These are phyloP conservation scores for Mucor piriformis DNA, from an alignment of 371 early-diverging fungal genomes.

Conservation along the genomic window DNA sequence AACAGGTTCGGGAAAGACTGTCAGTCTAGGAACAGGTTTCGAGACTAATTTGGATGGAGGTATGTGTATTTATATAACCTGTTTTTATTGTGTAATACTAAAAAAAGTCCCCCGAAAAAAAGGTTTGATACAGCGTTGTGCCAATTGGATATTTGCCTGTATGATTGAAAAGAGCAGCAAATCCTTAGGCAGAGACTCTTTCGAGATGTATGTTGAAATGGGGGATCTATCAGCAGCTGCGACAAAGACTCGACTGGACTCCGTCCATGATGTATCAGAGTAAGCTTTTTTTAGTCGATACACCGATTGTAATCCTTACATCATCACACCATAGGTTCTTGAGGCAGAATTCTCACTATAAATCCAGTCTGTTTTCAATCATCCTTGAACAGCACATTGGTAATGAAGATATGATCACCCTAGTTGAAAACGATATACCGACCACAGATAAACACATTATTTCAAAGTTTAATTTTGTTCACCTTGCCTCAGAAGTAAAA, in stretches of 20 bases:
- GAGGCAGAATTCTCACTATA: slow-evolving; percentile 92
- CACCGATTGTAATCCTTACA: neutral
- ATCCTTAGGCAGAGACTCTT: slow-evolving; percentile 31
- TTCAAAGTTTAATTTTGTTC: slow-evolving; percentile 40
- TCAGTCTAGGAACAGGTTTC: slow-evolving; percentile 90
- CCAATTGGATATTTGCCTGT: slow-evolving; percentile 57
- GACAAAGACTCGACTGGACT: slow-evolving; percentile 75
- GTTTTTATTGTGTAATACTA: neutral
- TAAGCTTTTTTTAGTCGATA: too few species aligned
- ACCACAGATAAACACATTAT: neutral
- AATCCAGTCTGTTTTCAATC: slow-evolving; percentile 93
- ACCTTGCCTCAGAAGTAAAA: slow-evolving; percentile 27
- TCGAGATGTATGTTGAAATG: slow-evolving; percentile 81
- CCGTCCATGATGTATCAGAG: slow-evolving; percentile 72
- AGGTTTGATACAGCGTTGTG: slow-evolving; percentile 85
- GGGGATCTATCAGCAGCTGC: slow-evolving; percentile 76
- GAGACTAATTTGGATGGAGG: slow-evolving; percentile 15
- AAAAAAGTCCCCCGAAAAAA: neutral
- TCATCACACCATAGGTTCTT: neutral
- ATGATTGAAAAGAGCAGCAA: slow-evolving; percentile 25
- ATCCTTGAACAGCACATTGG: slow-evolving; percentile 60
- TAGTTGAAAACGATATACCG: slow-evolving; percentile 2
- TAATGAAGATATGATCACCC: slow-evolving; percentile 15
- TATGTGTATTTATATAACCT: neutral
- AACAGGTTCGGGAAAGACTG: slow-evolving; percentile 86